Evolutionary conservation across 179 eudicot species (phyloP).

Genomic region (Sideroxylon spinosum): DNA sequence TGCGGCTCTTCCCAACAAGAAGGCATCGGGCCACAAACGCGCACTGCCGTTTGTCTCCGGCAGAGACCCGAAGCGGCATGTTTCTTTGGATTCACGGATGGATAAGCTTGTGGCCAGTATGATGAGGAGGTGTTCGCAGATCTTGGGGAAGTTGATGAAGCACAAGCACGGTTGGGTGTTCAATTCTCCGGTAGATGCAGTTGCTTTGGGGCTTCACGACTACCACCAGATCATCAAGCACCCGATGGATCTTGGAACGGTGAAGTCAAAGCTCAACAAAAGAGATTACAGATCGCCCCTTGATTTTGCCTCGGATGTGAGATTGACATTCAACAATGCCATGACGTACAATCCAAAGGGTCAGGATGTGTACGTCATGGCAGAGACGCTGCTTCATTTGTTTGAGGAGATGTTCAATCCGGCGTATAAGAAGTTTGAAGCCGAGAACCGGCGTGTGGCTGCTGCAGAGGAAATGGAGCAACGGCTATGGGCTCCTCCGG

Average conservation of each 20-base stretch:
- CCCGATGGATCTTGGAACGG: constrained; percentile 90
- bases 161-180: constrained; percentile 48
- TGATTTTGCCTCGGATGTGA: constrained; percentile 62
- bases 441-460: neutral
- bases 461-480: constrained; percentile 18
- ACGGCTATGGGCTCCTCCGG: constrained; percentile 24
- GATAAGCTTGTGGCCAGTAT: constrained; percentile 23
- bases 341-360: constrained; percentile 62
- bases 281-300: constrained; percentile 38
- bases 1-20: constrained; percentile 22
- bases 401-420: constrained; percentile 64
- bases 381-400: constrained; percentile 34
- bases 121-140: constrained; percentile 56
- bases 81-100: neutral
- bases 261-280: constrained; percentile 41
- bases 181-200: constrained; percentile 59
- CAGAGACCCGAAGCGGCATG: constrained; percentile 25
- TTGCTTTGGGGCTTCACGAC: constrained; percentile 57
- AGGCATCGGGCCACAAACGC: constrained; percentile 38
- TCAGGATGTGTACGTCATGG: constrained; percentile 54
- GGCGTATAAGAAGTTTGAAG: constrained; percentile 28
- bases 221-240: constrained; percentile 63
- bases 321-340: constrained; percentile 71
- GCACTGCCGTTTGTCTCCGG: constrained; percentile 20
- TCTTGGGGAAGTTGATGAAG: constrained; percentile 57